Base-by-base conservation (phyloP, 495 filamentous ascomycete species). In the Hyaloscypha finlandica region DNA sequence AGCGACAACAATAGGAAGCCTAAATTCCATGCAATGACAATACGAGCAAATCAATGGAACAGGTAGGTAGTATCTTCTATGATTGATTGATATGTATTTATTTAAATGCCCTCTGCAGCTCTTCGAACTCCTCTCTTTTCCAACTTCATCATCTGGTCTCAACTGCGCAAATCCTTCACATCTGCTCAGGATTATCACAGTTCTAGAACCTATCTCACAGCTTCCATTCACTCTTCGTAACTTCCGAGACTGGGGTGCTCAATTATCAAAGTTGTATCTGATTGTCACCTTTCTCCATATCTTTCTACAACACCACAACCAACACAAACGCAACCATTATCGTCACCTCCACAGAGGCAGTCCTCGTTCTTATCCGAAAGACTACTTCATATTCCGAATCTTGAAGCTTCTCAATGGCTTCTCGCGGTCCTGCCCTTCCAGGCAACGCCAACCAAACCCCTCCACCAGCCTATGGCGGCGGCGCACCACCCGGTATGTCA, bases 1-100 rank as follows among this genome's bases (percentile, higher is more conserved):
- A 3, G 29, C 8, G 25, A 35, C 32, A 20, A 59, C 56, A 59
- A 59, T 59, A 37, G 56, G 56, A 59, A 59, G 56, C 30, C 31
- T 37, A 59, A 31, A 8, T 29, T 30, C 20, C 22, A 25, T 30
- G 30, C 11, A 9, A 32, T 12, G 30, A 29, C 22, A 56, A 29
- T 29, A 32, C 9, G 30, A 56, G 4, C 51, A 56, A n/a, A 12
- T 25, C 30, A 56, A 29, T 32, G 9, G 30, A 56, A 6, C 8
- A 9, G 20, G 4, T 29, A 30, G 53, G 22, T 11, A 56, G 8
- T 29, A 14, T 32, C 4, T 30, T 16, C 22, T 25, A 12, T n/a
- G 20, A 48, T 25, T 25, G 25, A 25, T 25, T 25, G 25, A 25
- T 25, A 19, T 48, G 9, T 48, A 12, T 16, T 48, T 48, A 37